Percentiles rank a stretch among this genome's conserved stretches.
These are phyloP conservation scores for Citrus glauca DNA, from an alignment of 345 rosid species.

Conservation along the genomic window DNA sequence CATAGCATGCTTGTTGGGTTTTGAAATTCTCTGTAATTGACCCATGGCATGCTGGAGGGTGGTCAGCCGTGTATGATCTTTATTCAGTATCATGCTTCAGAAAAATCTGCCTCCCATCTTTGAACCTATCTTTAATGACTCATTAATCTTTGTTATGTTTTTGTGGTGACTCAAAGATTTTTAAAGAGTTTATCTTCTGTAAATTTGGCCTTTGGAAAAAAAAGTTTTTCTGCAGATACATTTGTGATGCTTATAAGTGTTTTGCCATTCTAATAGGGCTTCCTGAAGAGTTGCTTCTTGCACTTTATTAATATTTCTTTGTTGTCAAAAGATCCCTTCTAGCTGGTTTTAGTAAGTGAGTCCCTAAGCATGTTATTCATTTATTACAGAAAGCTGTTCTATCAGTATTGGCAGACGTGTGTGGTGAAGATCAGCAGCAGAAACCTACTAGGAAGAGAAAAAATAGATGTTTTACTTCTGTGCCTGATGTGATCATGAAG, in stretches of 20 bases:
- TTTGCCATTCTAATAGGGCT: not conserved
- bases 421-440: slow-evolving; percentile 23
- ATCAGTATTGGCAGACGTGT: slow-evolving; percentile 23
- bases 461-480: slow-evolving; percentile 7
- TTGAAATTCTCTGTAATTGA: not conserved
- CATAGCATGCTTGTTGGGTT: not conserved
- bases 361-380: not conserved
- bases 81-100: not conserved
- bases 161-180: not conserved
- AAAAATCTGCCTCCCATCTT: not conserved
- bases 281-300: not conserved
- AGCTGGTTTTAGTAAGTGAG: not conserved
- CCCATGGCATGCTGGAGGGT: not conserved
- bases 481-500: slow-evolving; percentile 33
- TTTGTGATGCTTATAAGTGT: not conserved
- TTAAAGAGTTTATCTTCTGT: not conserved
- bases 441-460: slow-evolving; percentile 28
- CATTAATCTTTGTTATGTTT: not conserved
- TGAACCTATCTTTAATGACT: not conserved
- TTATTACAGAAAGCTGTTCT: slow-evolving; percentile 36
- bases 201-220: not conserved
- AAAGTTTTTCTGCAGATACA: not conserved
- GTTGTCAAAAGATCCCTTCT: not conserved
- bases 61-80: not conserved
- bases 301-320: not conserved